phyloP scores from a whole-genome alignment of 73 alveolate species.

The Uronychia binucleata region DNA sequence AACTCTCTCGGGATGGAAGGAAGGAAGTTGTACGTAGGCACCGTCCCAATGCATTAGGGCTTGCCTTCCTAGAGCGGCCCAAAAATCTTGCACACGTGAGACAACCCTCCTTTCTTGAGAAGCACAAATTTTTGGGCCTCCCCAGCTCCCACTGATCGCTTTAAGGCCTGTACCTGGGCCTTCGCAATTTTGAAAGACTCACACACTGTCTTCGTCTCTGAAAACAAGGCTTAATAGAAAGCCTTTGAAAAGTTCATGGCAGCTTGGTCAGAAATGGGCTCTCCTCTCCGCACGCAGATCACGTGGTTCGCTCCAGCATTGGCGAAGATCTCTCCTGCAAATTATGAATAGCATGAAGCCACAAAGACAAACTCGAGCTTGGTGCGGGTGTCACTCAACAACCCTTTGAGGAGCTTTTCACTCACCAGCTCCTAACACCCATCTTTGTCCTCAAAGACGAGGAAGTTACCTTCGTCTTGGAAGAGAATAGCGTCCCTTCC shows the following conservation, averaged over 20 bases:
- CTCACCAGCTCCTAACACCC: slow-evolving; percentile 49
- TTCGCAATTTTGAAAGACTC: slow-evolving; percentile 40
- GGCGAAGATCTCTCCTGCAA: slow-evolving; percentile 54
- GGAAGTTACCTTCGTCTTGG: slow-evolving; percentile 49
- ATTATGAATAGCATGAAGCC: slow-evolving; percentile 62
- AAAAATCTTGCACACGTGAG: slow-evolving; percentile 29
- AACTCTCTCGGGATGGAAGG: slow-evolving; percentile 41
- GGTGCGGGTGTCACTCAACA: slow-evolving; percentile 18
- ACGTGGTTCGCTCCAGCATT: slow-evolving; percentile 67
- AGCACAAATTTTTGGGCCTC: slow-evolving; percentile 16
- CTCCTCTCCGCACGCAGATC: slow-evolving; percentile 39
- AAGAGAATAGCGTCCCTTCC: neutral
- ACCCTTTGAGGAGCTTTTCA: slow-evolving; percentile 28
- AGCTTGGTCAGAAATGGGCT: slow-evolving; percentile 49
- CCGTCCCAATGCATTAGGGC: slow-evolving; percentile 7
- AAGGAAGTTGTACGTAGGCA: slow-evolving; percentile 20
- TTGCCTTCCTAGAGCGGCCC: slow-evolving; percentile 44
- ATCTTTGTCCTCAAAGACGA: slow-evolving; percentile 43
- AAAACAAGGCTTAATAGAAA: slow-evolving; percentile 38
- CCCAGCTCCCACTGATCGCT: slow-evolving; percentile 5
- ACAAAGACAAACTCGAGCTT: slow-evolving; percentile 53
- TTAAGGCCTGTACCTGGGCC: slow-evolving; percentile 9
- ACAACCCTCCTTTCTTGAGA: neutral
- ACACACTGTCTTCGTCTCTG: slow-evolving; percentile 22
- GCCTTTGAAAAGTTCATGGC: slow-evolving; percentile 51